Percentiles rank a stretch among this genome's conserved stretches.
Evolutionary conservation across 2,329 filamentous ascomycete species (phyloP).

Genomic region (Proliferodiscus dingleyae): DNA sequence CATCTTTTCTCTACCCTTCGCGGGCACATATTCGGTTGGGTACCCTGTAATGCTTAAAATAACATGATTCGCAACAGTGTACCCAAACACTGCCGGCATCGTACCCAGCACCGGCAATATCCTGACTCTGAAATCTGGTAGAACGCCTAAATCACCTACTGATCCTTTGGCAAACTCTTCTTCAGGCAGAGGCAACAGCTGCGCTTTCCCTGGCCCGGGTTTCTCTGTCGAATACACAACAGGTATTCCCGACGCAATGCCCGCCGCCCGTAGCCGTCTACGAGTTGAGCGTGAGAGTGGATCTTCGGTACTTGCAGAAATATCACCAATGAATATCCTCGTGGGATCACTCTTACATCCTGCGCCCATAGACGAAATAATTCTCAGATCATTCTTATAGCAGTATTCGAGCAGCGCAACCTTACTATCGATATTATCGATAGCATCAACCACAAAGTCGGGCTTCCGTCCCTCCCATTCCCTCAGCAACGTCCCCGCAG

Average conservation of each 20-base stretch:
- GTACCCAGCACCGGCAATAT: constrained; percentile 93
- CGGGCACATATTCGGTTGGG: constrained; percentile 75
- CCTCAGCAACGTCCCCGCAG: constrained; percentile 62
- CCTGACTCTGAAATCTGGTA: constrained; percentile 90
- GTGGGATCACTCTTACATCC: constrained; percentile 88
- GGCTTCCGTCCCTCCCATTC: constrained; percentile 65
- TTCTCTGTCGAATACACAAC: constrained; percentile 92
- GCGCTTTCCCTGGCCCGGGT: constrained; percentile 83
- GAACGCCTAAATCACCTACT: constrained; percentile 79
- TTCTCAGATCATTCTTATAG: constrained; percentile 67
- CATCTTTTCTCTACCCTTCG: constrained; percentile 83
- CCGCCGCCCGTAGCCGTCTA: constrained; percentile 64
- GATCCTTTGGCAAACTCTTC: constrained; percentile 83
- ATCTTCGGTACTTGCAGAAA: constrained; percentile 82
- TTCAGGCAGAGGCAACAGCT: constrained; percentile 78
- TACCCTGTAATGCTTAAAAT: constrained; percentile 79
- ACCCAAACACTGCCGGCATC: constrained; percentile 95
- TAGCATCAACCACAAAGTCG: constrained; percentile 92
- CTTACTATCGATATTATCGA: constrained; percentile 98
- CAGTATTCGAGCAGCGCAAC: constrained; percentile 88
- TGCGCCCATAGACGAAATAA: constrained; percentile 94
- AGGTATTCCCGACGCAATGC: constrained; percentile 79
- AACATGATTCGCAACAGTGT: constrained; percentile 86
- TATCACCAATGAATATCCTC: constrained; percentile 83
- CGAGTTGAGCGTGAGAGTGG: constrained; percentile 81